Conservation (phyloP, 176 grass and related monocot genomes). For the Aegilops tauschii region DNA sequence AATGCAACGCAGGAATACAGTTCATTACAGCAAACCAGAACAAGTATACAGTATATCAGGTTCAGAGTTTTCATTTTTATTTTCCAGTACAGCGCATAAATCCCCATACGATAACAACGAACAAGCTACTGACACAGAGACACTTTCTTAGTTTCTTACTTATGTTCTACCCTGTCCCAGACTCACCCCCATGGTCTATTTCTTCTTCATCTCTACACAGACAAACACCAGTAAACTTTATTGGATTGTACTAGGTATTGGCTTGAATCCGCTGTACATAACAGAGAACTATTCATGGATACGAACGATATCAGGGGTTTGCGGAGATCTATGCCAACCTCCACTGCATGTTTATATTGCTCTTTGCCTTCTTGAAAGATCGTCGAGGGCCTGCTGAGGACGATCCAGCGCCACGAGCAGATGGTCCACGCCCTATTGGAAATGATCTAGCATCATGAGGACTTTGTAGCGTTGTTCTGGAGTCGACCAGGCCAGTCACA, state of each 20-base stretch:
- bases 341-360: conserved; percentile 31
- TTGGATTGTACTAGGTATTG: neutral
- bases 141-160: neutral
- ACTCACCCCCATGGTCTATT: neutral
- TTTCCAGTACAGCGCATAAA: conserved; percentile 5
- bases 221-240: neutral
- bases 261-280: neutral
- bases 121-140: neutral
- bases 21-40: conserved; percentile 13
- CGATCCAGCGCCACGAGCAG: conserved; percentile 5
- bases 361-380: conserved; percentile 23
- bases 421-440: conserved; percentile 17
- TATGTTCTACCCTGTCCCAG: neutral
- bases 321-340: neutral
- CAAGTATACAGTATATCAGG: neutral
- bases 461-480: neutral
- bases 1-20: neutral
- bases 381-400: neutral
- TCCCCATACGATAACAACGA: neutral
- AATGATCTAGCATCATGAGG: neutral
- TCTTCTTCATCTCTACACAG: neutral
- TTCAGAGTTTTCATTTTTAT: neutral
- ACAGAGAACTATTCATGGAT: neutral
- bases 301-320: neutral
- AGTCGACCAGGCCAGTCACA: conserved; percentile 17